Base-by-base conservation (phyloP, 1,284 basidiomycete species). In the Tilletiopsis washingtonensis region DNA sequence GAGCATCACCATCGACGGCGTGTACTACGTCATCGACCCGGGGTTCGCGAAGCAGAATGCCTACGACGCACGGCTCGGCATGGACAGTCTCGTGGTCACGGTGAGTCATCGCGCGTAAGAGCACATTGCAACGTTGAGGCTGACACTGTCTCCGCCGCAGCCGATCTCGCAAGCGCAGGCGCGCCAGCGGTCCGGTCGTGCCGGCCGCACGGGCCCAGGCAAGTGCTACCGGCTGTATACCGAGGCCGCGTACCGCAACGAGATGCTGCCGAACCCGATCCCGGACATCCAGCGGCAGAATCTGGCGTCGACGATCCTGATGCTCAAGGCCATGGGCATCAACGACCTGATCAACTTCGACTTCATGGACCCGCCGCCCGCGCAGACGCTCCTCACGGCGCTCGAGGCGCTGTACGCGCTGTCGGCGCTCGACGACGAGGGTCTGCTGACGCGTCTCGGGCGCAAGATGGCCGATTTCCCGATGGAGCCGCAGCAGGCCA, bases 381-480 rank as follows among this genome's bases (percentile, higher is more conserved):
- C 91, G 0, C 89, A 86, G 67, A 97, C 91, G 4, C 88, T 98
- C 82, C 78, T 94, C 46, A 91, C 88, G 2, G 94, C 94, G 0
- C 77, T 98, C 34, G 93, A 98, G 73, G 84, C 86, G 53, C 76
- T 98, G 3, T 97, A 94, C 74, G 93, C 91, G 1, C 79, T 98
- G 4, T 93, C 90, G 0, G 94, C 93, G 3, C 78, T 98, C 29
- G 94, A 98, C 66, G 91, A 97, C 62, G 94, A 97, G 76, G 94
- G 94, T 3, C 77, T 97, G 7, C 77, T 99, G 64, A 99, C 94
- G 0, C 81, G 88, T 15, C 77, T 97, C 12, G 94, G 93, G 1
- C 81, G 93, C 51, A 98, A 98, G 76, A 98, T 99, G 94, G 93
- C 94, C 1, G 93, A 98, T 72, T 93, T 97, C 77, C 93, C 93